These are phyloP conservation scores for Psilocybe tampanensis DNA, from an alignment of 768 basidiomycete species.

Conservation along the genomic window DNA sequence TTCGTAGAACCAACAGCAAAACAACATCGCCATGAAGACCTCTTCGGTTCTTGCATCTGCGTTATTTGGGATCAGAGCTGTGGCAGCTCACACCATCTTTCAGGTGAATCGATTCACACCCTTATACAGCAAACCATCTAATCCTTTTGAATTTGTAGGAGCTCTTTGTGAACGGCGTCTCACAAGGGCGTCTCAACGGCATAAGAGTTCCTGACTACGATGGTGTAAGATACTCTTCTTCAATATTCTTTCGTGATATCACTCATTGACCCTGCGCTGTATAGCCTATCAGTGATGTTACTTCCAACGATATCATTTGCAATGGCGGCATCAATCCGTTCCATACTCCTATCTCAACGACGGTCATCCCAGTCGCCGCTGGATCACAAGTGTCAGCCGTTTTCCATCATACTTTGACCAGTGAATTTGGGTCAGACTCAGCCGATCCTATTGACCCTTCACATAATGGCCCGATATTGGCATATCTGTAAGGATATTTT, in stretches of 20 bases:
- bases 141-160: slow-evolving; percentile 30
- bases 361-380: slow-evolving; percentile 50
- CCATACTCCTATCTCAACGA: slow-evolving; percentile 44
- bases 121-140: not conserved
- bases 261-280: not conserved
- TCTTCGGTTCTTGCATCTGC: slow-evolving; percentile 23
- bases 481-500: slow-evolving; percentile 45
- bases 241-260: not conserved
- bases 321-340: slow-evolving; percentile 62
- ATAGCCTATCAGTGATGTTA: slow-evolving; percentile 60
- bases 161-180: slow-evolving; percentile 52
- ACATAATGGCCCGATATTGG: slow-evolving; percentile 54
- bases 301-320: slow-evolving; percentile 56
- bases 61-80: slow-evolving; percentile 31
- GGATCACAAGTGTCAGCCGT: slow-evolving; percentile 53
- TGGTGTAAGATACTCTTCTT: slow-evolving; percentile 29
- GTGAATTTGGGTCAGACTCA: slow-evolving; percentile 39
- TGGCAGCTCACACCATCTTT: slow-evolving; percentile 55
- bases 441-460: slow-evolving; percentile 48
- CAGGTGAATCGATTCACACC: slow-evolving; percentile 31
- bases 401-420: slow-evolving; percentile 49
- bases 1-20: too few species aligned
- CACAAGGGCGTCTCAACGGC: slow-evolving; percentile 42
- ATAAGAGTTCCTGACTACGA: slow-evolving; percentile 48
- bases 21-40: slow-evolving; percentile 24